These are phyloP conservation scores for Sugiyamaella paludigena DNA, from an alignment of 1,139 yeast genomes.

Conservation along the genomic window DNA sequence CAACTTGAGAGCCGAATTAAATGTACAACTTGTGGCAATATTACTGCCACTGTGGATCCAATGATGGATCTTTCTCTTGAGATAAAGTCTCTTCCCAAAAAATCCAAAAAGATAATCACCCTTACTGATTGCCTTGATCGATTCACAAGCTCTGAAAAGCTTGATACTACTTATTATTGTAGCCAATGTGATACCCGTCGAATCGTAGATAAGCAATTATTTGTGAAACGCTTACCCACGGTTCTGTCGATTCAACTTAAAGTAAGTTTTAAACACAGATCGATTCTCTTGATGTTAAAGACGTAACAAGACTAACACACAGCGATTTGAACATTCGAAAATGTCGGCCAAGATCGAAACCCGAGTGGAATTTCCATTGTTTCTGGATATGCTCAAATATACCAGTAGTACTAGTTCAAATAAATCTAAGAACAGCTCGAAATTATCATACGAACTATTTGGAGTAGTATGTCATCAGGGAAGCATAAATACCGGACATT, in stretches of 20 bases:
- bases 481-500: conserved; percentile 92
- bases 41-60: conserved; percentile 77
- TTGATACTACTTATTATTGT: conserved; percentile 75
- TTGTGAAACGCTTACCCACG: conserved; percentile 66
- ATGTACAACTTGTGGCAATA: conserved; percentile 65
- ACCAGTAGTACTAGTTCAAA: too few relatives aligned
- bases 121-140: conserved; percentile 67
- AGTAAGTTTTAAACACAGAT: conserved; percentile 4
- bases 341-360: conserved; percentile 70
- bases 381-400: conserved; percentile 67
- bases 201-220: conserved; percentile 68
- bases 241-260: conserved; percentile 82
- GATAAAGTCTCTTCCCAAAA: conserved; percentile 26
- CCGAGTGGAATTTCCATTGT: conserved; percentile 68
- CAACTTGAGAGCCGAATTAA: conserved; percentile 68
- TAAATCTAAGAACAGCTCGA: conserved; percentile 2
- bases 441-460: conserved; percentile 66
- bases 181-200: conserved; percentile 58
- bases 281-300: conserved; percentile 35
- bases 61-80: conserved; percentile 87
- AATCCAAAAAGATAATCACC: conserved; percentile 19
- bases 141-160: conserved; percentile 72
- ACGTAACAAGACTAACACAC: conserved; percentile 41
- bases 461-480: conserved; percentile 90
- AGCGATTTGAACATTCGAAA: conserved; percentile 18